These are phyloP conservation scores for Ceratobasidium theobromae DNA, from an alignment of 1,284 basidiomycete genomes.

Conservation along the genomic window DNA sequence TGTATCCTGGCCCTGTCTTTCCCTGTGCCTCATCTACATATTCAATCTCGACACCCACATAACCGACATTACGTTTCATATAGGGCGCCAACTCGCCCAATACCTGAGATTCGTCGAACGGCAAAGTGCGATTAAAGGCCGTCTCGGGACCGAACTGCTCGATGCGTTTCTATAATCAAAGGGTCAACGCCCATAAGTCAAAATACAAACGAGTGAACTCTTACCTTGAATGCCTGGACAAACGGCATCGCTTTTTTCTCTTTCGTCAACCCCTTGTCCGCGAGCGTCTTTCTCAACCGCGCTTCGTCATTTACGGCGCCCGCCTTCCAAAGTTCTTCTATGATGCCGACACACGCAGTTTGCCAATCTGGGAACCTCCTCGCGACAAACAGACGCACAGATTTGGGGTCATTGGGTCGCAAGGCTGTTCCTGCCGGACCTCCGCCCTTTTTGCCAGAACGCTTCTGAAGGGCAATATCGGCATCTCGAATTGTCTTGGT, in stretches of 20 bases:
- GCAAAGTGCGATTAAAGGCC: conserved; percentile 85
- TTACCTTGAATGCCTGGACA: conserved; percentile 86
- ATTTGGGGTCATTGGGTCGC: conserved; percentile 83
- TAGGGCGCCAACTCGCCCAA: conserved; percentile 75
- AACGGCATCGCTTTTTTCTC: conserved; percentile 98
- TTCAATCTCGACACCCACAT: conserved; percentile 70
- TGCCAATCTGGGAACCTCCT: conserved; percentile 95
- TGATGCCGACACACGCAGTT: conserved; percentile 72
- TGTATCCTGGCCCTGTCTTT: conserved; percentile 59
- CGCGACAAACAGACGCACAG: conserved; percentile 86
- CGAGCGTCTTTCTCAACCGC: conserved; percentile 71
- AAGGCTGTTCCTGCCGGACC: conserved; percentile 55
- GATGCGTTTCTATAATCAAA: conserved; percentile 70
- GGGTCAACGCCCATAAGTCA: neutral
- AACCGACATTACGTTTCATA: conserved; percentile 78
- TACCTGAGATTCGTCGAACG: conserved; percentile 84
- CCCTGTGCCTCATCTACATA: conserved; percentile 69
- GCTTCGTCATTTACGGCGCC: conserved; percentile 79
- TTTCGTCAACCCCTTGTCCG: conserved; percentile 82
- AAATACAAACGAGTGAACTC: conserved; percentile 34
- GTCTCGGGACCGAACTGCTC: conserved; percentile 73
- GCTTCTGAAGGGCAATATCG: conserved; percentile 74
- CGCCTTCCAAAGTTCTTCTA: conserved; percentile 67
- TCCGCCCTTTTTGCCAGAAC: conserved; percentile 58
- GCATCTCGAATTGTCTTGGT: conserved; percentile 91